phyloP scores from a whole-genome alignment of 2,329 filamentous ascomycete genomes.

The Whalleya microplaca region DNA sequence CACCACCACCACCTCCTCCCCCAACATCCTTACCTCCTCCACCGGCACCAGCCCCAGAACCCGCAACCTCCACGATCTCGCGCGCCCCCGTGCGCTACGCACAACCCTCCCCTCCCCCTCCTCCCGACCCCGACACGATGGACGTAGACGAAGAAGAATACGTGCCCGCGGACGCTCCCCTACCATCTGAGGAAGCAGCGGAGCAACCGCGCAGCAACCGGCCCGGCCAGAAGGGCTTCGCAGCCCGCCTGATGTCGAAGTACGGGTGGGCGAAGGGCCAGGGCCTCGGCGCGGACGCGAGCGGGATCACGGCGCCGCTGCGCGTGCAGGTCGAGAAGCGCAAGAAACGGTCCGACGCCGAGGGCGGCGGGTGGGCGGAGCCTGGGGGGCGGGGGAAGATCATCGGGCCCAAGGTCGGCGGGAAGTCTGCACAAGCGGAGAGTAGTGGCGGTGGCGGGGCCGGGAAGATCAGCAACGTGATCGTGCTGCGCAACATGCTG shows the following conservation, averaged over 20 bases:
- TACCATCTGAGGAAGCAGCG: slow-evolving; percentile 4
- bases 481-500: slow-evolving; percentile 84
- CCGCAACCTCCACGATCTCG: slow-evolving; percentile 66
- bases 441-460: slow-evolving; percentile 45
- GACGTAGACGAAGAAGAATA: slow-evolving; percentile 38
- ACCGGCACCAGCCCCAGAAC: slow-evolving; percentile 41
- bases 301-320: slow-evolving; percentile 84
- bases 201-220: slow-evolving; percentile 59
- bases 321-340: slow-evolving; percentile 84
- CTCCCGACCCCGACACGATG: slow-evolving; percentile 41
- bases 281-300: slow-evolving; percentile 80
- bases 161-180: slow-evolving; percentile 31
- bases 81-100: slow-evolving; percentile 78
- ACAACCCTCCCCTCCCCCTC: slow-evolving; percentile 50
- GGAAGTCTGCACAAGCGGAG: slow-evolving; percentile 2
- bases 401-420: slow-evolving; percentile 64
- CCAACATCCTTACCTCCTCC: slow-evolving; percentile 42
- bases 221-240: slow-evolving; percentile 83
- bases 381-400: slow-evolving; percentile 76
- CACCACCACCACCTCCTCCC: slow-evolving; percentile 32
- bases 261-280: slow-evolving; percentile 91
- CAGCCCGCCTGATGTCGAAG: slow-evolving; percentile 85
- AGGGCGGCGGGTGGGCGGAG: slow-evolving; percentile 77
- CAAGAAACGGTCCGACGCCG: slow-evolving; percentile 76
- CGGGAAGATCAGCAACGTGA: slow-evolving; percentile 77